A percentile compares a stretch with the other conserved stretches of the same genome.
phyloP scores from a whole-genome alignment of 2,329 filamentous ascomycete genomes.

The Cytospora mali region DNA sequence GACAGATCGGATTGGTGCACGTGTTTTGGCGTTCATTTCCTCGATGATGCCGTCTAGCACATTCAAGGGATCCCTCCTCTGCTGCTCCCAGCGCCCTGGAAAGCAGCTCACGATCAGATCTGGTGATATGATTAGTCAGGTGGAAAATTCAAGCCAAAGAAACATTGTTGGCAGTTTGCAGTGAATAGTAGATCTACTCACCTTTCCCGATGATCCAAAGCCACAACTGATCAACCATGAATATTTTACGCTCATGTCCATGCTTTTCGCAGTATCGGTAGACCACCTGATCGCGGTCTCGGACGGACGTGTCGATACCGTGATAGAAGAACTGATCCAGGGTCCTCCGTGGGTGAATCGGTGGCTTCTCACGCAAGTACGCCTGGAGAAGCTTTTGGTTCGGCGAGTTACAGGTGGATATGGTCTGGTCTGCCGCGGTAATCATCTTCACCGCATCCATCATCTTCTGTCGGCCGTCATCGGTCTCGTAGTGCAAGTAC shows the following conservation, averaged over 20 bases:
- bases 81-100: conserved; percentile 61
- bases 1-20: conserved; percentile 60
- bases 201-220: conserved; percentile 59
- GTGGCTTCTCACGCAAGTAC: conserved; percentile 47
- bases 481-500: conserved; percentile 66
- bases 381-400: conserved; percentile 52
- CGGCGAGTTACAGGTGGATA: conserved; percentile 34
- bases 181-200: conserved; percentile 23
- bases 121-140: conserved; percentile 27
- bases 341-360: conserved; percentile 62
- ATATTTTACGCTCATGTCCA: conserved; percentile 55
- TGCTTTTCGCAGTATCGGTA: conserved; percentile 56
- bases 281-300: conserved; percentile 66
- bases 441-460: conserved; percentile 49
- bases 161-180: background rate
- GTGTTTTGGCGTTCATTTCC: conserved; percentile 66
- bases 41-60: conserved; percentile 66
- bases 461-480: conserved; percentile 58
- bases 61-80: conserved; percentile 63
- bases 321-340: conserved; percentile 69
- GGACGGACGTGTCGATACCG: conserved; percentile 60
- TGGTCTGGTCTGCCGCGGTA: conserved; percentile 36
- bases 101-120: conserved; percentile 64
- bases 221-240: conserved; percentile 72
- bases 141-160: background rate